These are phyloP conservation scores for Termitomyces sp. DNA, from an alignment of 768 basidiomycete genomes.

Conservation along the genomic window DNA sequence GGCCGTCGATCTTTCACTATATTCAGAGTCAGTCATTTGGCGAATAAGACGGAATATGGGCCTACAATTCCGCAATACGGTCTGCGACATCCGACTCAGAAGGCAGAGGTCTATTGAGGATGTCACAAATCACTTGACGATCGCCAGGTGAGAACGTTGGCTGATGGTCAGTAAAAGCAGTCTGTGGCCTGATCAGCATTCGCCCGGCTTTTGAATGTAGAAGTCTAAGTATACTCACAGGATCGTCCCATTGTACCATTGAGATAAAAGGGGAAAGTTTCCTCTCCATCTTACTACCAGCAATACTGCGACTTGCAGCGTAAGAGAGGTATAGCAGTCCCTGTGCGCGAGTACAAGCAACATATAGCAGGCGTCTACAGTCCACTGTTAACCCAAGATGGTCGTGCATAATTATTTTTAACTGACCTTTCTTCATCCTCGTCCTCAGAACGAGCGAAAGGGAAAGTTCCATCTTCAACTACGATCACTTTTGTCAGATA, in stretches of 20 bases:
- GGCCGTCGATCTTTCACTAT: conserved; percentile 23
- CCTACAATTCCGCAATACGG: conserved; percentile 46
- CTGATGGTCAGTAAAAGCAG: conserved; percentile 37
- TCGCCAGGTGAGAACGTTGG: conserved; percentile 38
- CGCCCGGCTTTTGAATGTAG: not conserved
- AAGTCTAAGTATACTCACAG: conserved; percentile 26
- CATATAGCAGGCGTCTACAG: conserved; percentile 74
- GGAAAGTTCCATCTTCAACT: conserved; percentile 75
- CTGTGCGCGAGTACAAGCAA: conserved; percentile 86
- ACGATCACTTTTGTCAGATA: conserved; percentile 1
- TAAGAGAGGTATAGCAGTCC: conserved; percentile 27
- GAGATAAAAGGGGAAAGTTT: conserved; percentile 55
- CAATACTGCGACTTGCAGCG: conserved; percentile 4
- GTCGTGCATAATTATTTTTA: not conserved
- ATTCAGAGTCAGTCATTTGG: conserved; percentile 5
- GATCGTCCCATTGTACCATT: conserved; percentile 31
- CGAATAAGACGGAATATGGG: conserved; percentile 5
- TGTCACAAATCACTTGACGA: conserved; percentile 43
- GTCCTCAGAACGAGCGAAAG: conserved; percentile 69
- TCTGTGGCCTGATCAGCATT: conserved; percentile 15
- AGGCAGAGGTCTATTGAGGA: conserved; percentile 43
- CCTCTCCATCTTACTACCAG: conserved; percentile 35
- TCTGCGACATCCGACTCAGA: conserved; percentile 35
- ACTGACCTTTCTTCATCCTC: conserved; percentile 74
- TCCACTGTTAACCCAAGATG: not conserved